phyloP scores from a whole-genome alignment of 116 monocot genomes.

The Iris pallida region DNA sequence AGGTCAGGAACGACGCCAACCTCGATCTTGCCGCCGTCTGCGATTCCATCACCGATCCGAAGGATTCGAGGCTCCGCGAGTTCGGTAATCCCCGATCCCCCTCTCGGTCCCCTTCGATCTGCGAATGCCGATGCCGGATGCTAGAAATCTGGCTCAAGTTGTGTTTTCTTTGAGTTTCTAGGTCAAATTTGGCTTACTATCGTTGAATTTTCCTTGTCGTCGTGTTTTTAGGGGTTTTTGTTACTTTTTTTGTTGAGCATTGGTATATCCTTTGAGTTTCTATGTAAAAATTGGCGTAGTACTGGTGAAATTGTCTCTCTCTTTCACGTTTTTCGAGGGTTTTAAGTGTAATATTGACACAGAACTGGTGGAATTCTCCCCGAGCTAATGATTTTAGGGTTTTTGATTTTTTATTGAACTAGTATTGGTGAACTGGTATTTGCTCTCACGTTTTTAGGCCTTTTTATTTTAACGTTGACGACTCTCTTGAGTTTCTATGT shows the following conservation, averaged over 20 bases:
- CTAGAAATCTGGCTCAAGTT: background rate
- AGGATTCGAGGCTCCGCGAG: constrained; percentile 85
- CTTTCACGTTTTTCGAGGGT: no score
- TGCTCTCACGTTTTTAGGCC: no score
- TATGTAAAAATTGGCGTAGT: no score
- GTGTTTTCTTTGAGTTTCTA: background rate
- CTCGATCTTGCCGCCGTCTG: constrained; percentile 91
- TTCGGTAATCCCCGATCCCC: constrained; percentile 46
- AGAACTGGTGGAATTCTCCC: background rate
- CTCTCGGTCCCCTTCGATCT: constrained; percentile 1
- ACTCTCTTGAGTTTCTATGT: no score
- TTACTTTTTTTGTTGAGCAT: background rate
- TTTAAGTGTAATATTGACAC: background rate
- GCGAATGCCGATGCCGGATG: background rate
- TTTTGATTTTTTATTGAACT: background rate
- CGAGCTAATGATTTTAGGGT: background rate
- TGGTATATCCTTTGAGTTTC: no score
- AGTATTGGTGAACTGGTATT: no score
- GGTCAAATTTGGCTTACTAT: background rate
- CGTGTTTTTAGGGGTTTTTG: background rate
- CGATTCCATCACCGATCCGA: constrained; percentile 91
- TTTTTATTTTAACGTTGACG: no score
- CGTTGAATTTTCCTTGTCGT: background rate
- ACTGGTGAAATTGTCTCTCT: no score
- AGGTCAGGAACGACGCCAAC: constrained; percentile 97